Base-by-base conservation (phyloP, 2,329 filamentous ascomycete species). In the Albophoma yamanashiensis region DNA sequence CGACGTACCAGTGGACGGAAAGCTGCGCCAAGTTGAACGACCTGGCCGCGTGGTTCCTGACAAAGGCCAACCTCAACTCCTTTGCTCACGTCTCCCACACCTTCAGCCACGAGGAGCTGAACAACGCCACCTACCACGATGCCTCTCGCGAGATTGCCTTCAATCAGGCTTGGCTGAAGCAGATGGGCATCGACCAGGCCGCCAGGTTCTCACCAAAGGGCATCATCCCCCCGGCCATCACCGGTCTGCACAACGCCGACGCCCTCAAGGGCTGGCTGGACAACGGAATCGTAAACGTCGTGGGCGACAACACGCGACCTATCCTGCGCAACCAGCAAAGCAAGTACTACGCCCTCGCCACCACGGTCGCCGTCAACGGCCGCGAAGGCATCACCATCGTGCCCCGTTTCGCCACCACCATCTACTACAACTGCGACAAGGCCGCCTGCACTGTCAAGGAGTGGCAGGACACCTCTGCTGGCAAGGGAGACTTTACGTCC, bases 401-500 rank as follows among this genome's bases (percentile, higher is more conserved):
- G 67, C 82, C 82, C 5, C 81, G 84, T 55, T 87, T 79, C 79
- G 80, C 83, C 1, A 83, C 82, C 3, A 79, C 81, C 50, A 86
- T 87, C 62, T 87, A 86, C 73, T 87, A 83, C 75, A 85, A 87
- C 72, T 86, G 84, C 69, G 79, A 84, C 66, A 77, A 77, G 20
- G 75, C 81, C 2, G 74, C 71, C 27, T 87, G 84, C 67, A 86
- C 83, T 0, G 67, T 79, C 22, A 71, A 78, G 56, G 83, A 87
- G 68, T 87, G 84, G 84, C 83, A 82, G 57, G 75, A 81, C 59
- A 86, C 83, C 1, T 83, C 82, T 4, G 77, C 68, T 31, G 82
- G 82, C 52, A 73, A 70, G n/a, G 83, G 83, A 5, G 74, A 72
- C 52, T 85, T 84, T 64, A 70, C 74, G 4, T 73, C 79, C 64